Evolutionary conservation across 2,329 filamentous ascomycete genomes (phyloP), one percentile per base, ranked within the genome.

Genomic region (Didymosphaeria variabile): DNA sequence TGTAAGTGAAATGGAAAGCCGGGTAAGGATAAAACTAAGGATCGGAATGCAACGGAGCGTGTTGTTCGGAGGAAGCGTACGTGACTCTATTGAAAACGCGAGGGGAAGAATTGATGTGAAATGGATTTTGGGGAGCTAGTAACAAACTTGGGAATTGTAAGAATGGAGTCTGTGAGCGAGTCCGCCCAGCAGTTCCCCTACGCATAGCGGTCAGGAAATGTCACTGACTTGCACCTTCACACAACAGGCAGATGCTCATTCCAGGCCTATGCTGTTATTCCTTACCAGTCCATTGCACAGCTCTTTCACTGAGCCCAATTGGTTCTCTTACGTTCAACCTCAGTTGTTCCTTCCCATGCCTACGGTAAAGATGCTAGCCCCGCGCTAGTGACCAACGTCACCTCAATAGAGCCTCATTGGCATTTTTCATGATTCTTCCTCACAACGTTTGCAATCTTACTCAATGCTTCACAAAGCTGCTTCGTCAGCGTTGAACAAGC

Each of bases 1-100:
- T 2, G 68, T 68, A 3, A 65, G 63, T 7, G 72, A 75, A 56
- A 58, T 73, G 15, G 60, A 68, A n/a, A 73, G 68, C 38, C 75
- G 70, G 71, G 26, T 67, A 8, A 60, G 55, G 47, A 66, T 56
- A 34, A 62, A 62, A 44, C 26, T 65, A 2, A 55, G 45, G 12
- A 59, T 62, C 3, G 50, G 58, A 34, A 51, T 65, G 17, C 58
- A 59, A 9, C 57, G 60, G 40, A 52, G 55, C 12, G 42, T 60
- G 26, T 55, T 59, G 12, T 61, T 64, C 32, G 57, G 45, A 15
- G 60, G 45, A 12, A 62, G 57, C 44, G 44, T 62, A 49, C 29
- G 29, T 8, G 60, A 61, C 26, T 29, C 64, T 8, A 54, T 58
- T 12, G 15, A 51, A 17, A 53, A 57, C 15, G 57, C 51, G n/a